These are phyloP conservation scores for Fusarium lyarnte DNA, from an alignment of 2,329 filamentous ascomycete species.

Conservation along the genomic window DNA sequence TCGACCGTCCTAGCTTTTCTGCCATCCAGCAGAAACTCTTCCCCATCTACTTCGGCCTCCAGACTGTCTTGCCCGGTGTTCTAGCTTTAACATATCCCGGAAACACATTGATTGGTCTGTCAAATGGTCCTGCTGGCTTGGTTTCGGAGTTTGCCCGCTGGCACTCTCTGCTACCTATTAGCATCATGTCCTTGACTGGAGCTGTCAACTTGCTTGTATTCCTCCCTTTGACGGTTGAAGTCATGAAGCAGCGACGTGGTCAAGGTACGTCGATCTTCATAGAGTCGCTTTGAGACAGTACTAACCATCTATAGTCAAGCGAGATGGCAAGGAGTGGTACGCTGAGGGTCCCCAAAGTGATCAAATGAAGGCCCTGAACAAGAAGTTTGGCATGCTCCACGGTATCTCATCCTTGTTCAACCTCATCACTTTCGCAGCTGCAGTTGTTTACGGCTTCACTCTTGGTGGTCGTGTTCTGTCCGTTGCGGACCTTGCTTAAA, in stretches of 20 bases:
- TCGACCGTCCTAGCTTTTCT: slow-evolving; percentile 83
- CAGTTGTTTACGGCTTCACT: slow-evolving; percentile 80
- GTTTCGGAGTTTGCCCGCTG: slow-evolving; percentile 69
- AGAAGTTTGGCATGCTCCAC: slow-evolving; percentile 81
- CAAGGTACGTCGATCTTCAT: slow-evolving; percentile 68
- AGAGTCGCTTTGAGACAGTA: background rate
- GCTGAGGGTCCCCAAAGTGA: slow-evolving; percentile 81
- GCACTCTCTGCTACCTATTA: slow-evolving; percentile 74
- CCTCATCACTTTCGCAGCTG: slow-evolving; percentile 73
- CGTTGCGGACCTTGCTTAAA: slow-evolving; percentile 42
- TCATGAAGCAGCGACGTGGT: slow-evolving; percentile 79
- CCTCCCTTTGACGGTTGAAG: slow-evolving; percentile 77
- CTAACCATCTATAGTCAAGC: slow-evolving; percentile 68
- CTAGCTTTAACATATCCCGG: slow-evolving; percentile 84
- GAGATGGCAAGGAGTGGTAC: slow-evolving; percentile 88
- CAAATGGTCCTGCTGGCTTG: slow-evolving; percentile 63
- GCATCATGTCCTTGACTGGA: slow-evolving; percentile 75
- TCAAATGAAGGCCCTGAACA: slow-evolving; percentile 85
- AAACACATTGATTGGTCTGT: slow-evolving; percentile 58
- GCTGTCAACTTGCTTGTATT: slow-evolving; percentile 76
- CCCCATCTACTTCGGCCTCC: slow-evolving; percentile 87
- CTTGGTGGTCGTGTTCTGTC: slow-evolving; percentile 71
- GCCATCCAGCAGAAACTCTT: slow-evolving; percentile 83
- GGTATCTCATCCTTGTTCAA: slow-evolving; percentile 85
- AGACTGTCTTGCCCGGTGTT: slow-evolving; percentile 77